Evolutionary conservation across 2,329 filamentous ascomycete genomes (phyloP).

Genomic region (Sporothrix mexicana): DNA sequence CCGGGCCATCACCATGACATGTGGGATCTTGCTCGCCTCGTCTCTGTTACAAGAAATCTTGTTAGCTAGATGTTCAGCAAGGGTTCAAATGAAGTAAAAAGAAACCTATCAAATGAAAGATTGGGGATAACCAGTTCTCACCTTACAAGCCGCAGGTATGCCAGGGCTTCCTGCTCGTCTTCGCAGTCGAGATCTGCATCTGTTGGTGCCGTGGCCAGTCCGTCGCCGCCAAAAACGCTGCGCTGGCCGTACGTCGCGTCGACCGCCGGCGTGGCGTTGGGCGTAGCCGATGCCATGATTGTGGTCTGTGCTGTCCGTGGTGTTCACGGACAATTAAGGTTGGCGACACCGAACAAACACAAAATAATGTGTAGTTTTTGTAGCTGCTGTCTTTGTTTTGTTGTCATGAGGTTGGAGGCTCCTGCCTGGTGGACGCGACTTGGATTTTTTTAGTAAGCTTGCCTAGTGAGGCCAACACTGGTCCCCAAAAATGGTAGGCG

Average conservation of each 20-base stretch:
- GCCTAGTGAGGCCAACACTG: not conserved
- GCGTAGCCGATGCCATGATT: constrained; percentile 38
- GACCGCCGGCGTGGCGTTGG: constrained; percentile 45
- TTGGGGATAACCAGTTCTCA: constrained; percentile 49
- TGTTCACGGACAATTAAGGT: too few relatives aligned
- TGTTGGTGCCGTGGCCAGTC: constrained; percentile 51
- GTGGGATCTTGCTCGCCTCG: constrained; percentile 76
- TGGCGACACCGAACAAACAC: not conserved
- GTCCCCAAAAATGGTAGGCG: too few relatives aligned
- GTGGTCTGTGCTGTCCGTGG: too few relatives aligned
- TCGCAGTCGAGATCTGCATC: constrained; percentile 70
- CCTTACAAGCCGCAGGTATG: constrained; percentile 74
- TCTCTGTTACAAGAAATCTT: constrained; percentile 56
- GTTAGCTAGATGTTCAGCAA: constrained; percentile 24
- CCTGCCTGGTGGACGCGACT: constrained; percentile 7
- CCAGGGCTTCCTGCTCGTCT: constrained; percentile 69
- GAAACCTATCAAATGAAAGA: constrained; percentile 54
- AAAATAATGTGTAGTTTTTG: not conserved
- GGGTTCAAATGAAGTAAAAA: constrained; percentile 39
- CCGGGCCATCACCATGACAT: constrained; percentile 69
- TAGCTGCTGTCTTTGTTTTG: constrained; percentile 14
- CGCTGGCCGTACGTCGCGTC: constrained; percentile 74
- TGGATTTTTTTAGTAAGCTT: constrained; percentile 25
- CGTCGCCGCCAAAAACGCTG: constrained; percentile 70
- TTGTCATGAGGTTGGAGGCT: constrained; percentile 4